Conservation (phyloP, 306 rosid species). For the Cicer judaicum region DNA sequence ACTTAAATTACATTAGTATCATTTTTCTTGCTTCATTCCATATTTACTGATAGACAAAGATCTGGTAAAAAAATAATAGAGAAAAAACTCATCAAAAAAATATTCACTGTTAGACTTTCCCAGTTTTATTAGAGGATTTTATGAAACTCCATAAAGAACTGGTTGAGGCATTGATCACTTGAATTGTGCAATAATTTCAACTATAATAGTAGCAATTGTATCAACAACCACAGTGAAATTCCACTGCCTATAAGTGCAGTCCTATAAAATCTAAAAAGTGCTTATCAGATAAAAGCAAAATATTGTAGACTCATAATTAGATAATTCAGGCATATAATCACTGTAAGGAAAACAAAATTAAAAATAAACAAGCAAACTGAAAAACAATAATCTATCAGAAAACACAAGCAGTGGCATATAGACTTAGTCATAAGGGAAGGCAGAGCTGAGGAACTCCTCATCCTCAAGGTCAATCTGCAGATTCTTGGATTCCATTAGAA, state of each 20-base stretch:
- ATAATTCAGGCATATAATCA: no score
- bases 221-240: conserved; percentile 1
- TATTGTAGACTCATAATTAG: no score
- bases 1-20: no score
- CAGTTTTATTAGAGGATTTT: background rate
- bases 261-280: background rate
- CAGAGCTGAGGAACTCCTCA: conserved; percentile 56
- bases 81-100: no score
- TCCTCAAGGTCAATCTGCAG: conserved; percentile 73
- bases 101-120: no score
- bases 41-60: no score
- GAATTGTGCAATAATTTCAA: conserved; percentile 17
- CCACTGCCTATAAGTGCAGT: background rate
- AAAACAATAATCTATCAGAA: background rate
- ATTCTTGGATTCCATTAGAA: conserved; percentile 71
- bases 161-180: background rate
- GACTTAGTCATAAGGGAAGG: conserved; percentile 49
- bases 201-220: background rate
- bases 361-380: no score
- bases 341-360: no score
- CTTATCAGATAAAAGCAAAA: no score
- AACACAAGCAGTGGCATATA: background rate
- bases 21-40: no score
- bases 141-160: background rate
- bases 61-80: no score